A percentile compares a stretch with the other conserved stretches of the same genome.
Conservation (phyloP, 148 eudicot species). For the Arbutus unedo region DNA sequence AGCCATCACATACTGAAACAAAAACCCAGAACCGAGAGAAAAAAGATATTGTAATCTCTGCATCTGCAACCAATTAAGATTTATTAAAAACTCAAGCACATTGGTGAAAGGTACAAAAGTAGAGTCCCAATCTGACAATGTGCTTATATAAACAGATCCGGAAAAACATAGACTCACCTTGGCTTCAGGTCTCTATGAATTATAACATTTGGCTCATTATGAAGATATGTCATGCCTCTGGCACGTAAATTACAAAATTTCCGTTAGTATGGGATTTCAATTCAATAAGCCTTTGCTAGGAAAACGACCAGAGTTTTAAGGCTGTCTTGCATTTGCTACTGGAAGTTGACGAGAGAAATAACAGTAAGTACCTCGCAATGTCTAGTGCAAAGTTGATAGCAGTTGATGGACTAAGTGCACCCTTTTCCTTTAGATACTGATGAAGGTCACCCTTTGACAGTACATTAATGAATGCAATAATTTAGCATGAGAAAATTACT, state of each 20-base stretch:
- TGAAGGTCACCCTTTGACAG: constrained; percentile 80
- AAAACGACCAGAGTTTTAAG: background rate
- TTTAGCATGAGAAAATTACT: background rate
- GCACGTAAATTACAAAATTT: constrained; percentile 19
- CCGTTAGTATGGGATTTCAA: constrained; percentile 24
- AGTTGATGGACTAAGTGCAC: constrained; percentile 76
- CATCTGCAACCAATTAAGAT: background rate
- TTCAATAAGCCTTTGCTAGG: constrained; percentile 7
- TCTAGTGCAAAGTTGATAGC: constrained; percentile 89
- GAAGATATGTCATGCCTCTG: constrained; percentile 98
- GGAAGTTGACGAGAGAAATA: background rate
- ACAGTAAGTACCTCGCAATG: constrained; percentile 74
- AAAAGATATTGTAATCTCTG: background rate
- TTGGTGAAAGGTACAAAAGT: background rate
- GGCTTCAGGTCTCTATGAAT: constrained; percentile 94
- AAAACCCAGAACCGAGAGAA: background rate
- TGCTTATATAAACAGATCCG: background rate
- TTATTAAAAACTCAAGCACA: background rate
- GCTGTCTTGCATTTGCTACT: background rate
- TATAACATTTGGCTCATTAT: constrained; percentile 91
- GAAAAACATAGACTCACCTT: constrained; percentile 47
- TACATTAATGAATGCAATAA: constrained; percentile 1
- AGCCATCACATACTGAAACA: constrained; percentile 6
- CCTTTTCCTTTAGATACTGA: constrained; percentile 85
- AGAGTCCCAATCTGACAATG: background rate